Conservation (phyloP, 2,329 filamentous ascomycete genomes). For the Penicillium sp. region DNA sequence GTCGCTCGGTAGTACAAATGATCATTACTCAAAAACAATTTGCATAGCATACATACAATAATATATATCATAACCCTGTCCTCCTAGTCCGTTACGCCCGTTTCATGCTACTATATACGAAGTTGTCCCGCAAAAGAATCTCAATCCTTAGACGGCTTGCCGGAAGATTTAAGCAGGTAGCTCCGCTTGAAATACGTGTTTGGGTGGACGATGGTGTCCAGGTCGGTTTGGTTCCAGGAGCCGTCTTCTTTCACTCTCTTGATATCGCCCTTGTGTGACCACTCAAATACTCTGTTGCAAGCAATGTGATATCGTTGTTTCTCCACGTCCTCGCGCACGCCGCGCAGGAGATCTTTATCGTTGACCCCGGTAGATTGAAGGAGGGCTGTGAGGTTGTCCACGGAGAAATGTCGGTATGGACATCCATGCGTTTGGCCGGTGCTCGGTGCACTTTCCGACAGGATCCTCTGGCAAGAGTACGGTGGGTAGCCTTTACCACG, state of each 20-base stretch:
- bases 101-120: conserved; percentile 5
- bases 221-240: conserved; percentile 66
- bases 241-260: conserved; percentile 72
- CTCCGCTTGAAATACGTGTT: conserved; percentile 98
- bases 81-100: conserved; percentile 7
- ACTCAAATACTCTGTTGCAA: conserved; percentile 93
- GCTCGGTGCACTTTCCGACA: conserved; percentile 82
- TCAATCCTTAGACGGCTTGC: conserved; percentile 43
- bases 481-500: conserved; percentile 84
- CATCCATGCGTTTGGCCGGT: conserved; percentile 92
- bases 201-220: conserved; percentile 94
- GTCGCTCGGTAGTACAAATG: neutral
- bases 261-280: conserved; percentile 73
- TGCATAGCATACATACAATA: neutral
- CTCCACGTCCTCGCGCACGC: conserved; percentile 82
- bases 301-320: conserved; percentile 90
- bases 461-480: conserved; percentile 90
- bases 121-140: neutral
- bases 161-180: conserved; percentile 79
- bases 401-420: conserved; percentile 85
- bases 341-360: conserved; percentile 72
- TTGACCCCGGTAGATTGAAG: conserved; percentile 74
- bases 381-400: conserved; percentile 77
- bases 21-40: neutral
- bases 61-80: neutral